Conservation (phyloP, 2,329 filamentous ascomycete genomes). For the Ceratocystis cubensis region DNA sequence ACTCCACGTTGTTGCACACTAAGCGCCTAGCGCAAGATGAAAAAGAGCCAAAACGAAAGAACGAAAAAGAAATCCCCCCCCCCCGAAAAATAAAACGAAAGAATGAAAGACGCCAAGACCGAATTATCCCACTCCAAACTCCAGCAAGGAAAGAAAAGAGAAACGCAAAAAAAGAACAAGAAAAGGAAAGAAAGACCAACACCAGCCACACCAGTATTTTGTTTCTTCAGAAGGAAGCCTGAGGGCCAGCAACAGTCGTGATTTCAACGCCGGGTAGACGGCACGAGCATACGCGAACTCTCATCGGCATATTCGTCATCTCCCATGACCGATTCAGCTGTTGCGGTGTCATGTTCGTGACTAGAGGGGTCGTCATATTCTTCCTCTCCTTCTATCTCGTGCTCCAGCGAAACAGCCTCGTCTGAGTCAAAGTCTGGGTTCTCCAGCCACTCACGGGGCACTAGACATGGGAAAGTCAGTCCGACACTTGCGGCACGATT, state of each 20-base stretch:
- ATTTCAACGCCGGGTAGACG: slow-evolving; percentile 6
- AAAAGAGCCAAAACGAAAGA: background rate
- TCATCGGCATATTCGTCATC: slow-evolving; percentile 40
- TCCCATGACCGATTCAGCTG: slow-evolving; percentile 38
- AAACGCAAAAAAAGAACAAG: slow-evolving; percentile 8
- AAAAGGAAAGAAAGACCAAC: background rate
- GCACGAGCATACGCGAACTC: slow-evolving; percentile 25
- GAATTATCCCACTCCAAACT: slow-evolving; percentile 4
- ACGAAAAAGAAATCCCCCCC: no score
- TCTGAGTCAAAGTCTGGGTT: slow-evolving; percentile 63
- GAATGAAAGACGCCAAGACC: slow-evolving; percentile 5
- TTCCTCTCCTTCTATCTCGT: slow-evolving; percentile 57
- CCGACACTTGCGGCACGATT: slow-evolving; percentile 78
- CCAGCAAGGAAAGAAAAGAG: background rate
- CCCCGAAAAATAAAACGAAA: background rate
- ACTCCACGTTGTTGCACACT: no score
- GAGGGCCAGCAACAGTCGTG: background rate
- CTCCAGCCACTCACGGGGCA: slow-evolving; percentile 70
- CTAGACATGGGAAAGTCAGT: slow-evolving; percentile 66
- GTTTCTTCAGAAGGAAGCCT: background rate
- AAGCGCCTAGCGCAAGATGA: no score
- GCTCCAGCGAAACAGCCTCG: slow-evolving; percentile 57
- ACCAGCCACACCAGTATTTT: background rate
- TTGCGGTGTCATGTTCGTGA: slow-evolving; percentile 36
- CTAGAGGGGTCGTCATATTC: slow-evolving; percentile 49